phyloP scores from a whole-genome alignment of 371 early-diverging fungal genomes.

The Smittium mucronatum region DNA sequence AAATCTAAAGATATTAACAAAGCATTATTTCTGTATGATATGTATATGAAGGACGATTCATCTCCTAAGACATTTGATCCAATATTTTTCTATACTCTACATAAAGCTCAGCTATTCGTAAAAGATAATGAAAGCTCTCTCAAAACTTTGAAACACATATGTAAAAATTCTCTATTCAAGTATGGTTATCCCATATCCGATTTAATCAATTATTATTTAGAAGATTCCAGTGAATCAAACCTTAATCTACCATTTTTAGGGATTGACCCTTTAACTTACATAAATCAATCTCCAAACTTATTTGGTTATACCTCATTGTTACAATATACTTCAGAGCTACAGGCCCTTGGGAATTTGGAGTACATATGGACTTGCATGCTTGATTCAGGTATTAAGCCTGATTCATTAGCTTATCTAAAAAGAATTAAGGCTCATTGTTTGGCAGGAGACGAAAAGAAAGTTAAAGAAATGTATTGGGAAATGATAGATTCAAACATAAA shows the following conservation, averaged over 20 bases:
- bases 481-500: background rate
- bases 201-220: background rate
- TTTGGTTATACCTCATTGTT: background rate
- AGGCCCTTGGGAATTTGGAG: background rate
- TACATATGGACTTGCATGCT: slow-evolving; percentile 3
- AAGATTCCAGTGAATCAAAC: background rate
- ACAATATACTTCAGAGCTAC: background rate
- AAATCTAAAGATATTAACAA: background rate
- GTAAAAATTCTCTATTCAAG: background rate
- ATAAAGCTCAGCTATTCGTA: background rate
- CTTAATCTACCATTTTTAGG: background rate
- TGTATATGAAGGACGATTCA: background rate
- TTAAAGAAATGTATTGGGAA: background rate
- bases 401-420: slow-evolving; percentile 2
- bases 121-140: background rate
- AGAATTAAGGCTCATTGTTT: slow-evolving; percentile 2
- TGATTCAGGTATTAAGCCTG: slow-evolving; percentile 2
- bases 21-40: background rate
- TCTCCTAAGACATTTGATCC: background rate
- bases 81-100: background rate
- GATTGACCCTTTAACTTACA: background rate
- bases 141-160: background rate
- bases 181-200: background rate
- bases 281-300: slow-evolving; percentile 1
- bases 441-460: background rate